These are phyloP conservation scores for Lachancea dasiensis DNA, from an alignment of 805 yeast species.

Conservation along the genomic window DNA sequence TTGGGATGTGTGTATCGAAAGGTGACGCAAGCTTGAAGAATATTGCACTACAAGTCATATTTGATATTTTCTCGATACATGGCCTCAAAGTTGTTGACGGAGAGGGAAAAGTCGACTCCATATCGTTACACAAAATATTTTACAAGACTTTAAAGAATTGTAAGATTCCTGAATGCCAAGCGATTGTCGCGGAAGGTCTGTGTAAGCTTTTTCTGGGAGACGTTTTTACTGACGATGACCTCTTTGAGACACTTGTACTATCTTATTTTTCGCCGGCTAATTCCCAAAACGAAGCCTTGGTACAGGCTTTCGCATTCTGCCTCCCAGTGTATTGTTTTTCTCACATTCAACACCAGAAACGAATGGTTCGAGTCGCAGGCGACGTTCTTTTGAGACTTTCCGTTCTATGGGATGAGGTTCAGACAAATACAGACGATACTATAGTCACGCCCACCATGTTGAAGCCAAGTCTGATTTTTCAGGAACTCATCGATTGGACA, in stretches of 20 bases:
- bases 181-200: slow-evolving; percentile 78
- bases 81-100: slow-evolving; percentile 65
- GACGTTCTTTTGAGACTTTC: slow-evolving; percentile 60
- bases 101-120: slow-evolving; percentile 56
- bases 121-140: slow-evolving; percentile 62
- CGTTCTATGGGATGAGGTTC: slow-evolving; percentile 36
- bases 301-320: slow-evolving; percentile 80
- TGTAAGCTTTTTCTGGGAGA: slow-evolving; percentile 79
- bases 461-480: slow-evolving; percentile 50
- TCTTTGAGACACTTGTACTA: slow-evolving; percentile 63
- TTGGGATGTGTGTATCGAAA: slow-evolving; percentile 63
- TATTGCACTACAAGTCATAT: slow-evolving; percentile 60
- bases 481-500: slow-evolving; percentile 78
- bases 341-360: slow-evolving; percentile 61
- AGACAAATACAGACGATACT: slow-evolving; percentile 32
- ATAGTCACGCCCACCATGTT: slow-evolving; percentile 23
- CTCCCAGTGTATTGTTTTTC: slow-evolving; percentile 84
- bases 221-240: slow-evolving; percentile 60
- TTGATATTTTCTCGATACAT: slow-evolving; percentile 73
- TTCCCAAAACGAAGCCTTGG: slow-evolving; percentile 54
- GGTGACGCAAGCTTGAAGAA: slow-evolving; percentile 59
- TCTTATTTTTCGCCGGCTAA: slow-evolving; percentile 72
- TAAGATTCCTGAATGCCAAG: slow-evolving; percentile 60
- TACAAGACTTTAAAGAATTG: slow-evolving; percentile 56
- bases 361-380: slow-evolving; percentile 55